A percentile compares a stretch with the other conserved stretches of the same genome.
Conservation (phyloP, 176 grass and related monocot genomes). For the Tillandsia leiboldiana region DNA sequence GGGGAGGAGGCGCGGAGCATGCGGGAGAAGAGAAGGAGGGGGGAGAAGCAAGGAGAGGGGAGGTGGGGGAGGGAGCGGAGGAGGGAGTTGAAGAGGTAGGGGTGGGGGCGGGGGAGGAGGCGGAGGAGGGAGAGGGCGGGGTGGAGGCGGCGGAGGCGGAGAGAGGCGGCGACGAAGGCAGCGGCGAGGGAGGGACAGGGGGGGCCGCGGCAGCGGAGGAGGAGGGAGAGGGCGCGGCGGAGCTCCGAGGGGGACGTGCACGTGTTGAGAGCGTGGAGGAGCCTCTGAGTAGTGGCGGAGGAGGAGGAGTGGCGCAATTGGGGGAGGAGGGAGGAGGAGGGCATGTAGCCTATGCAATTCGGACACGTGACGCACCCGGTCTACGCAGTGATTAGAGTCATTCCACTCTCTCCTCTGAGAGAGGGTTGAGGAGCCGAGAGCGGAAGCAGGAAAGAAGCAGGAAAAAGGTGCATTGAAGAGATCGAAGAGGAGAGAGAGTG, state of each 20-base stretch:
- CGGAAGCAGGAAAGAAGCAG: too few relatives aligned
- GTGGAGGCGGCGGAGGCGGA: slow-evolving; percentile 16
- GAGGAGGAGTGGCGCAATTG: slow-evolving; percentile 19
- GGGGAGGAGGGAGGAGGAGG: slow-evolving; percentile 33
- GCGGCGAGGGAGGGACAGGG: slow-evolving; percentile 48
- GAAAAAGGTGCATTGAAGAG: too few relatives aligned
- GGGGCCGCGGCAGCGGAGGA: slow-evolving; percentile 34
- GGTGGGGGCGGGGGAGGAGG: slow-evolving; percentile 22
- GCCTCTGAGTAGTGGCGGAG: slow-evolving; percentile 22
- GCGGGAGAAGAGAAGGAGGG: slow-evolving; percentile 44
- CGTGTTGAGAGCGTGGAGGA: slow-evolving; percentile 34
- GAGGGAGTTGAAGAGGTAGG: slow-evolving; percentile 22
- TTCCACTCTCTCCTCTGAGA: too few relatives aligned
- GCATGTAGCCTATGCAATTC: slow-evolving; percentile 25
- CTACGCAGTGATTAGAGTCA: too few relatives aligned
- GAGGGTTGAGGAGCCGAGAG: too few relatives aligned
- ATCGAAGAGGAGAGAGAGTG: too few relatives aligned
- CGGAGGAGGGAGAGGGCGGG: slow-evolving; percentile 18
- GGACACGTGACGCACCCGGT: not conserved
- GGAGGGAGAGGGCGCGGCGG: slow-evolving; percentile 34
- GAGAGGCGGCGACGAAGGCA: slow-evolving; percentile 13
- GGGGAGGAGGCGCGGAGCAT: slow-evolving; percentile 38
- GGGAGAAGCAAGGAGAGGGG: slow-evolving; percentile 14
- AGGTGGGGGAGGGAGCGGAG: not conserved
- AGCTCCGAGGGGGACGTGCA: slow-evolving; percentile 22